A percentile compares a stretch with the other conserved stretches of the same genome.
Conservation (phyloP, 108 stramenopile species). For the Cyclotella choctawhatcheeana region DNA sequence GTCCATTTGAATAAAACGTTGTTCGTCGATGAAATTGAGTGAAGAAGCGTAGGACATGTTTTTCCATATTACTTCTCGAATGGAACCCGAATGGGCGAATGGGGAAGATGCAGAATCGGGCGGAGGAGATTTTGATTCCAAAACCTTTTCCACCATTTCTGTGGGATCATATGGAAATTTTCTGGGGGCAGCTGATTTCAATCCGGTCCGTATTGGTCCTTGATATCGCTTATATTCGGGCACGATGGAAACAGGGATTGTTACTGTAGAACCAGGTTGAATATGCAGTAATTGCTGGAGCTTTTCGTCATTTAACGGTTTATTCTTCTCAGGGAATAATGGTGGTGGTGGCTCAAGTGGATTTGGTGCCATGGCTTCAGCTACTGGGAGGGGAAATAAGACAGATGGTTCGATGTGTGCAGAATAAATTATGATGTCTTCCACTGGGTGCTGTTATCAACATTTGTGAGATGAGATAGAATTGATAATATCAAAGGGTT, state of each 20-base stretch:
- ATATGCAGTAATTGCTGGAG: conserved; percentile 19
- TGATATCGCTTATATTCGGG: conserved; percentile 36
- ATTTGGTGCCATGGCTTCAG: conserved; percentile 12
- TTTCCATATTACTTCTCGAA: not conserved
- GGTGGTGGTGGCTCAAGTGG: conserved; percentile 11
- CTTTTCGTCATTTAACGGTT: not conserved
- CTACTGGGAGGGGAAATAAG: conserved; percentile 25
- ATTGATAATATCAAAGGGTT: not conserved
- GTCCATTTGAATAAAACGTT: conserved; percentile 24
- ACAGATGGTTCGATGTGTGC: conserved; percentile 47
- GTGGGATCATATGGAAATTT: not conserved
- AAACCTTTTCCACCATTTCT: not conserved
- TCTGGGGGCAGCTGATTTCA: not conserved
- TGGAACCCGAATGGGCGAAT: not conserved
- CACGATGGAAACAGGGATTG: conserved; percentile 44
- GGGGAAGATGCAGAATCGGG: not conserved
- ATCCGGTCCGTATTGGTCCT: not conserved
- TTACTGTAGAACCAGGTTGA: conserved; percentile 22
- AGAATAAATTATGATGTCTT: conserved; percentile 39
- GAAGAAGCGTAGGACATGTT: conserved; percentile 1
- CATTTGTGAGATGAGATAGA: not conserved
- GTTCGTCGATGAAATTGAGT: conserved; percentile 10
- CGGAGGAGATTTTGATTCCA: not conserved
- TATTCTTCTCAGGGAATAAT: conserved; percentile 15
- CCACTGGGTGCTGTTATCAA: conserved; percentile 26